Evolutionary conservation across 257 asterid species (phyloP), one percentile per base, ranked within the genome.

Genomic region (Jacaranda mimosifolia): DNA sequence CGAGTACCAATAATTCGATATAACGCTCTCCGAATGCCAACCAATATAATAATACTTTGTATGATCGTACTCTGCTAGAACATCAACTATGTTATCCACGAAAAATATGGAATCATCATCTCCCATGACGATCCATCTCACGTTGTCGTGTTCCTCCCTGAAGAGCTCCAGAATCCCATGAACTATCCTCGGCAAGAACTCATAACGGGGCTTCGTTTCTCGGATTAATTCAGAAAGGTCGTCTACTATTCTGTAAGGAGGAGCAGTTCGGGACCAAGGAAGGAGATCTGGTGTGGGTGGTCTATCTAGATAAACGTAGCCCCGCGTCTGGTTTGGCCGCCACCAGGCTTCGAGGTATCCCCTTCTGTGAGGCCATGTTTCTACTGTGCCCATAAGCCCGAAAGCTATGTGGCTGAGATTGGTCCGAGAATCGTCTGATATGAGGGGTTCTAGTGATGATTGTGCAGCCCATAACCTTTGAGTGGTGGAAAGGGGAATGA

Each of bases 101-200:
- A 90, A 88, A 9, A 82, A 85, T 0, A 90, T 51, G 10, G 95
- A 48, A 35, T 90, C 95, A 39, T 90, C 95, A 63, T 90, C 95
- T 1, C 89, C 95, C 95, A 90, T 90, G 36, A 90, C 89, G 36
- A 88, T 26, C 95, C 95, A 90, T 68, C 95, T 68, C 48, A 88
- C 3, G 46, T 76, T 78, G 0, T 79, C 85, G 40, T 79, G 81
- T 18, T 80, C 83, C 78, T 88, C 88, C 57, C 92, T 52, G 49
- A 83, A 56, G 4, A 86, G 58, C 70, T 90, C 95, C 17, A 80
- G 76, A 4, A 90, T 88, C 45, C 86, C 91, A 18, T 88, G 86
- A 18, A 86, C 89, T 84, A 90, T 83, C 35, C 92, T 68, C 0
- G 88, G 90, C 91, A 87, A 85, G 52, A 72, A 80, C 63, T 51